Evolutionary conservation across 305 asterid genomes (phyloP), one percentile per base, ranked within the genome.

Genomic region (Stenogyne calaminthoides): DNA sequence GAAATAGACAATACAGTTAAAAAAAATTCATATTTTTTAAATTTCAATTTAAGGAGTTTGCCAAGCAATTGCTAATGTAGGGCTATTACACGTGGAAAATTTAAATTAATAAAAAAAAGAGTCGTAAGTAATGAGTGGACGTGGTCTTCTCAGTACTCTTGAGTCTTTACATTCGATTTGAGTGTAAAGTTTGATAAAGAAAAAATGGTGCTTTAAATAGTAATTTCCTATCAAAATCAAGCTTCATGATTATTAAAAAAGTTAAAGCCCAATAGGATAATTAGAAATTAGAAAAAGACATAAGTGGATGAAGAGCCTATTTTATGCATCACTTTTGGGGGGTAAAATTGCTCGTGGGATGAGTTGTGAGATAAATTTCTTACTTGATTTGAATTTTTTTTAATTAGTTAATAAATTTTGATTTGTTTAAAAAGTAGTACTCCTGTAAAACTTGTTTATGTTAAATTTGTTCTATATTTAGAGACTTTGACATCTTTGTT

Each of bases 91-190:
- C 36, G 70, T 65, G 42, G 42, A 40, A 52, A 52, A 22, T 8
- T 52, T 14, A 18, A 46, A 25, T 11, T 46, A 62, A 62, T 16
- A 3, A 1, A 36, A 36, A 18, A 22, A 22, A 22, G 2, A 22
- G 25, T 22, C 25, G 25, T 22, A 22, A 2, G 25, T 22, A 2
- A 22, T 22, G 1, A 65, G 58, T 44, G 40, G n/a, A 42, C 70
- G 42, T 65, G 9, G 58, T 65, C 70, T 65, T 65, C 46, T 65
- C 57, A 12, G 15, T 46, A 20, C n/a, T 20, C 22, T 65, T 22
- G 7, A 37, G 42, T 37, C 8, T 37, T 39, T 42, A 46, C 42
- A 22, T 22, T 25, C 1, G n/a, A 65, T 65, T 65, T 65, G 6
- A 25, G 16, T 37, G 9, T 34, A n/a, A 9, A 59, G 15, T 59